A percentile compares a stretch with the other conserved stretches of the same genome.
Evolutionary conservation across 2,329 filamentous ascomycete species (phyloP).

Genomic region (Teratosphaeria nubilosa): DNA sequence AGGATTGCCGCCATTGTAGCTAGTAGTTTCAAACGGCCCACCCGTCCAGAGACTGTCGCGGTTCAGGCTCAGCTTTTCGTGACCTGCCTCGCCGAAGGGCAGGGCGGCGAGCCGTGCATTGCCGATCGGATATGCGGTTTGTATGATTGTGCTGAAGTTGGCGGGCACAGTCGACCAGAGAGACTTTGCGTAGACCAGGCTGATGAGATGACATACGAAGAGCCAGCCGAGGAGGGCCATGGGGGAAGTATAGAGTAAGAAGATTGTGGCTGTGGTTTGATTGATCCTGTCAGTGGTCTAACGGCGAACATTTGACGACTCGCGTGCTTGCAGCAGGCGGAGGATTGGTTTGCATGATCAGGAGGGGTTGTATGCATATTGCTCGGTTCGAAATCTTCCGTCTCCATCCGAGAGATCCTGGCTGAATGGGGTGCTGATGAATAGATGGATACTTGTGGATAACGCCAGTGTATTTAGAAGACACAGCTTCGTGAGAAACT

Average conservation of each 20-base stretch:
- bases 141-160: constrained; percentile 5
- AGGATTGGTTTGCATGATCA: background rate
- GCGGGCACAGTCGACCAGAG: constrained; percentile 7
- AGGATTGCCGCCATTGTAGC: constrained; percentile 42
- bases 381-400: background rate
- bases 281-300: no score
- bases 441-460: no score
- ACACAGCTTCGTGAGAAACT: no score
- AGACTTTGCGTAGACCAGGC: background rate
- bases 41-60: constrained; percentile 43
- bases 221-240: background rate
- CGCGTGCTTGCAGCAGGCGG: no score
- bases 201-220: background rate
- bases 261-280: background rate
- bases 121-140: constrained; percentile 35
- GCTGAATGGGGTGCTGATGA: no score
- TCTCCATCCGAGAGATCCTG: background rate
- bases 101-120: constrained; percentile 39
- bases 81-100: constrained; percentile 34
- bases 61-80: constrained; percentile 38
- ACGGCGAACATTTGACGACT: background rate
- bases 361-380: background rate
- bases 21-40: constrained; percentile 37
- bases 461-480: no score
- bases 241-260: background rate